Conservation (phyloP, 2,329 filamentous ascomycete genomes). For the Dissoconium aciculare region DNA sequence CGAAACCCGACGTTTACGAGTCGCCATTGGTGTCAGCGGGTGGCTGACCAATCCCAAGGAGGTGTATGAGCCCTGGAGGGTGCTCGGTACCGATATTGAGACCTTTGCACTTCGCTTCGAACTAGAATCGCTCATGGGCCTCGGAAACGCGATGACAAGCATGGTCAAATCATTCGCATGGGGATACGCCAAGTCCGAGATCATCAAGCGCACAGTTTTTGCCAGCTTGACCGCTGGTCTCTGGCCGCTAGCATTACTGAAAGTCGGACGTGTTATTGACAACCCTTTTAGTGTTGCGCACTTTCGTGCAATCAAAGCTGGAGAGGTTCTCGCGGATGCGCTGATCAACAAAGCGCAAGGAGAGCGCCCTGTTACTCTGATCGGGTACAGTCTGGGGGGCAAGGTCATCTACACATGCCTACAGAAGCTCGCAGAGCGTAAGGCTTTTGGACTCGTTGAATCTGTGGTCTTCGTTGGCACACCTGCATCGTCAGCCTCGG, state of each 20-base stretch:
- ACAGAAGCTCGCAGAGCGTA: constrained; percentile 57
- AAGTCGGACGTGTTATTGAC: constrained; percentile 29
- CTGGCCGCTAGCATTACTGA: constrained; percentile 35
- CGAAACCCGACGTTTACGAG: constrained; percentile 43
- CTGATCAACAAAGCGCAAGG: constrained; percentile 29
- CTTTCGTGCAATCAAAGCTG: constrained; percentile 25
- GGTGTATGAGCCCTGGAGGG: constrained; percentile 62
- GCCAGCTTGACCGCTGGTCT: constrained; percentile 33
- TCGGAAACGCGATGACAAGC: constrained; percentile 63
- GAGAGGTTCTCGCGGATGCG: constrained; percentile 28
- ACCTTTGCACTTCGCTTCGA: constrained; percentile 78
- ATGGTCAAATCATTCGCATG: constrained; percentile 72
- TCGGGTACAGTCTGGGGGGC: constrained; percentile 28
- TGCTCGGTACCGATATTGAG: constrained; percentile 57
- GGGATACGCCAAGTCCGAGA: constrained; percentile 56
- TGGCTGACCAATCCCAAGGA: constrained; percentile 63
- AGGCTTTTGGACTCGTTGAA: constrained; percentile 72
- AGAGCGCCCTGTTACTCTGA: constrained; percentile 26
- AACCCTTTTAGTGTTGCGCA: constrained; percentile 28
- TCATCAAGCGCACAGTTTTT: constrained; percentile 48
- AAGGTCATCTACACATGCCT: constrained; percentile 68
- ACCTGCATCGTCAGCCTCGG: constrained; percentile 55
- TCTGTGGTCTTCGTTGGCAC: constrained; percentile 70
- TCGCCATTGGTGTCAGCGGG: constrained; percentile 71
- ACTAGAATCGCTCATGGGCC: constrained; percentile 56